A percentile compares a stretch with the other conserved stretches of the same genome.
Conservation (phyloP, 352 stramenopile genomes). For the Phytopythium mirpurense region DNA sequence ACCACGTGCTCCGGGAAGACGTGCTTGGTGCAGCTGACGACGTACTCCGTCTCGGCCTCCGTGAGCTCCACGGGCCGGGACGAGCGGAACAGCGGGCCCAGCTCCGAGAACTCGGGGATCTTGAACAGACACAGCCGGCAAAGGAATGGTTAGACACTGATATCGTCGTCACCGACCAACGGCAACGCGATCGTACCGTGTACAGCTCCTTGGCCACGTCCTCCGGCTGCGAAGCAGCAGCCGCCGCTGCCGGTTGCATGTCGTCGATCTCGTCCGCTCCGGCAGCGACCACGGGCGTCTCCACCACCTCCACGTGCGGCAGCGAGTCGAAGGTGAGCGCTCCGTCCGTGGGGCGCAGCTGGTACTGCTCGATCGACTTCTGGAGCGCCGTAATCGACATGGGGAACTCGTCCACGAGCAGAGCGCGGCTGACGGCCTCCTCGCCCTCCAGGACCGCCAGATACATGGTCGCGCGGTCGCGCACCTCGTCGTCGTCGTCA, state of each 20-base stretch:
- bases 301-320: constrained; percentile 75
- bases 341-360: constrained; percentile 65
- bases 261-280: constrained; percentile 34
- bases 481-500: constrained; percentile 98
- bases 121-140: constrained; percentile 10
- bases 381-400: constrained; percentile 69
- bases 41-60: constrained; percentile 97
- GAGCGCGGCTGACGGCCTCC: constrained; percentile 37
- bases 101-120: constrained; percentile 93
- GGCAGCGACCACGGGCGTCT: constrained; percentile 22
- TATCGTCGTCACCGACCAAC: neutral
- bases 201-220: constrained; percentile 92
- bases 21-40: constrained; percentile 96
- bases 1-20: constrained; percentile 97
- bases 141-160: neutral
- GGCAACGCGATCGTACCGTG: constrained; percentile 47
- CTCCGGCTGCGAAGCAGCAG: constrained; percentile 40
- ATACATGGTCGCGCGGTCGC: constrained; percentile 89
- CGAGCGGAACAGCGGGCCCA: constrained; percentile 93
- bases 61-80: constrained; percentile 90
- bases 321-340: constrained; percentile 80
- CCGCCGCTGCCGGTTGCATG: constrained; percentile 16
- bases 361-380: constrained; percentile 87
- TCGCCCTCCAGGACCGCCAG: constrained; percentile 71
- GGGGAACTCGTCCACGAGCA: constrained; percentile 75